Evolutionary conservation across 257 asterid genomes (phyloP).

Genomic region (Solanum tarijense): DNA sequence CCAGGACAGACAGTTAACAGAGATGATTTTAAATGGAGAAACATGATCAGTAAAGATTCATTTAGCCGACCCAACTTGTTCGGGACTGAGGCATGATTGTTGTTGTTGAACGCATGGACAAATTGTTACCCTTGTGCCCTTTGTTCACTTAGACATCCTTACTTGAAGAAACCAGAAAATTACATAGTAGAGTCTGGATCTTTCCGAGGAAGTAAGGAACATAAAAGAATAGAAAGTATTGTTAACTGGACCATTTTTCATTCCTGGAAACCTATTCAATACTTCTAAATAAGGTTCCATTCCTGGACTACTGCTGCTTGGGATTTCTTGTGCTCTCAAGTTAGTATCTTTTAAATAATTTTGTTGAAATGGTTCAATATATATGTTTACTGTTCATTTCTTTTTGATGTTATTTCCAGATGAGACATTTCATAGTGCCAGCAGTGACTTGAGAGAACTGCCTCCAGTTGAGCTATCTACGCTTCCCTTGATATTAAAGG

Average conservation of each 20-base stretch:
- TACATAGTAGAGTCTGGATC: background rate
- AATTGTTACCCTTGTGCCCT: background rate
- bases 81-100: background rate
- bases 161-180: background rate
- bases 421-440: slow-evolving; percentile 62
- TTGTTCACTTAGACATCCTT: background rate
- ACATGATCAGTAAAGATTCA: background rate
- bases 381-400: background rate
- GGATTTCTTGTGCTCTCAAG: background rate
- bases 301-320: background rate
- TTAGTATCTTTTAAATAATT: background rate
- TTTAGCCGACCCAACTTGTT: background rate
- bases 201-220: background rate
- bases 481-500: slow-evolving; percentile 87
- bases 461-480: slow-evolving; percentile 87
- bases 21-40: background rate
- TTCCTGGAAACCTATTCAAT: background rate
- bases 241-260: background rate
- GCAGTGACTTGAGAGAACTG: slow-evolving; percentile 76
- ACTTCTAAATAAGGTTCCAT: background rate
- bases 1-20: background rate
- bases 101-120: background rate
- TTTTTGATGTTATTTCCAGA: slow-evolving; percentile 29
- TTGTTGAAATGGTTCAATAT: background rate
- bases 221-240: background rate